Evolutionary conservation across 1,139 yeast genomes (phyloP).

Genomic region (Debaryomyces sp.): DNA sequence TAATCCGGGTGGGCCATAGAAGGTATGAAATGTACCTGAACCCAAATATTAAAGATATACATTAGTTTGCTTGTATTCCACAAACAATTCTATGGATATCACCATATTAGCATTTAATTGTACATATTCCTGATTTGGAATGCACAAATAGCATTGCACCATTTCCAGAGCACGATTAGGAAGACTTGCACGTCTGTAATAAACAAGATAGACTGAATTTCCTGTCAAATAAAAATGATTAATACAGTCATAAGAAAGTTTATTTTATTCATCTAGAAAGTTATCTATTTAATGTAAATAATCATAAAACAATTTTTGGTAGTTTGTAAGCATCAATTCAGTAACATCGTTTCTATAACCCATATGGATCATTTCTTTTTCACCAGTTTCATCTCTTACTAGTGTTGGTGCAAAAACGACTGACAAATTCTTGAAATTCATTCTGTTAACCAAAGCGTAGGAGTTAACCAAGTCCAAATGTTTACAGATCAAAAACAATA

Average conservation of each 20-base stretch:
- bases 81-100: background rate
- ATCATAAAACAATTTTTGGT: constrained; percentile 38
- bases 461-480: constrained; percentile 66
- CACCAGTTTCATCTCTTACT: constrained; percentile 79
- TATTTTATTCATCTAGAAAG: background rate
- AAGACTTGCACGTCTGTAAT: background rate
- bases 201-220: background rate
- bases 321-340: constrained; percentile 69
- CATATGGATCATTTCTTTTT: constrained; percentile 86
- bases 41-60: constrained; percentile 67
- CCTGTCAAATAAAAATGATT: background rate
- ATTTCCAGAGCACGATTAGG: background rate
- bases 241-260: background rate
- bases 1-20: constrained; percentile 74
- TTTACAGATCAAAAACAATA: constrained; percentile 56
- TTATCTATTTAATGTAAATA: constrained; percentile 3
- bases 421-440: constrained; percentile 82
- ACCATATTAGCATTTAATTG: background rate
- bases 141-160: background rate
- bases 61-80: constrained; percentile 19
- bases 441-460: constrained; percentile 57
- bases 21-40: constrained; percentile 73
- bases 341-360: constrained; percentile 78
- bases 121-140: background rate
- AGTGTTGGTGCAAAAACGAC: constrained; percentile 96